Evolutionary conservation across 2,329 filamentous ascomycete genomes (phyloP), one percentile per base, ranked within the genome.

Genomic region (Alternaria postmessia): DNA sequence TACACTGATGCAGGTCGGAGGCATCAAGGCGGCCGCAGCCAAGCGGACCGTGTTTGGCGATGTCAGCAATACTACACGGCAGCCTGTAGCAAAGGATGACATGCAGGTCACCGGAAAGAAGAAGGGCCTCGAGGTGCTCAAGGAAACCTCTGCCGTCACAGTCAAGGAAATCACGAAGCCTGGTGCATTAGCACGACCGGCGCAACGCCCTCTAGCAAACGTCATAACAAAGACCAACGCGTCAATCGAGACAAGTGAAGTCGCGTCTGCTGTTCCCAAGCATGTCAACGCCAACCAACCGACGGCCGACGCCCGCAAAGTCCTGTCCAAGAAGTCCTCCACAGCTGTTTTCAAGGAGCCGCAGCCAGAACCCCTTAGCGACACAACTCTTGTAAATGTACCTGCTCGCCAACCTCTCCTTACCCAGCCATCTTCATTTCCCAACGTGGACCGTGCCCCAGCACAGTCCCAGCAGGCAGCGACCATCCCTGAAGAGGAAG

Each of bases 31-130:
- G 54, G 84, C 86, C 51, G 84, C 87, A 58, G 84, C 89, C 56
- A 95, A 94, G 82, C 89, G 93, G 67, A 88, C 89, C 63, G 92
- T 88, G 12, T 93, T 96, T 78, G 91, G 87, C 51, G 93, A 96
- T 76, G 86, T 95, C 63, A 95, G 91, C 83, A 94, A 94, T 73
- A 88, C 85, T 46, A 74, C 83, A 41, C 79, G 73, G 53, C 70
- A 73, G 44, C 71, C 69, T 28, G 30, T 74, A 64, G 69, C 72
- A 57, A 86, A 87, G 69, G 88, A 91, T 75, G 88, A 90, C 69
- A 82, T 82, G 38, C 81, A 80, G 53, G 73, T 87, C 26, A 67
- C 75, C 28, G 80, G 78, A 59, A 75, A 76, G 61, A 78, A 80
- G 41, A 79, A 79, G 36, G 74, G 75, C 18, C 72, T 74, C 28